A percentile compares a stretch with the other conserved stretches of the same genome.
These are phyloP conservation scores for Hamamelis virginiana DNA, from an alignment of 164 flowering plant genomes.

Conservation along the genomic window DNA sequence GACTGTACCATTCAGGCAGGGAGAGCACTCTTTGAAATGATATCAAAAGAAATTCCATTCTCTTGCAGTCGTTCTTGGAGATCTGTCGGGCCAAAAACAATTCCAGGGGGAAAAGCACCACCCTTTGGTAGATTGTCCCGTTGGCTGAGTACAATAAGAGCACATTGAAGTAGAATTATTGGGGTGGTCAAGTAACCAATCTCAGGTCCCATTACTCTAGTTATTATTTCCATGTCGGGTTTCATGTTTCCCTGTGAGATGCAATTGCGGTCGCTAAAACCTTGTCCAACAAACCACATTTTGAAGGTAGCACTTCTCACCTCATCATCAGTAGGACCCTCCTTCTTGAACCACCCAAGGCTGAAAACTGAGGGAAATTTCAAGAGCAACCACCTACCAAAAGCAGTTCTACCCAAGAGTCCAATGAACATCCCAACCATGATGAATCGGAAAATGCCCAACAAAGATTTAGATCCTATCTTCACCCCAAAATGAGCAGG, in stretches of 20 bases:
- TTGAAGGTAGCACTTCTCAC: slow-evolving; percentile 79
- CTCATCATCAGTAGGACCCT: slow-evolving; percentile 87
- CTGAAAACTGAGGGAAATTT: slow-evolving; percentile 79
- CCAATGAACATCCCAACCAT: slow-evolving; percentile 59
- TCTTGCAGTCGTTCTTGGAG: slow-evolving; percentile 77
- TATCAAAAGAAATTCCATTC: slow-evolving; percentile 82
- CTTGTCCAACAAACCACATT: slow-evolving; percentile 88
- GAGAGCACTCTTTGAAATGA: slow-evolving; percentile 51
- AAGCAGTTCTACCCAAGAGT: slow-evolving; percentile 41
- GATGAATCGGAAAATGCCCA: slow-evolving; percentile 48
- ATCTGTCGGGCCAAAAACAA: slow-evolving; percentile 86
- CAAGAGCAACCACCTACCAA: slow-evolving; percentile 83
- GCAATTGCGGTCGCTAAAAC: slow-evolving; percentile 47
- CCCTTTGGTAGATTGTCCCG: slow-evolving; percentile 76
- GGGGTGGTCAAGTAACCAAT: slow-evolving; percentile 95
- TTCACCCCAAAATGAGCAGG: slow-evolving; percentile 93
- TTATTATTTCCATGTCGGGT: slow-evolving; percentile 72
- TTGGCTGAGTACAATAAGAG: slow-evolving; percentile 55
- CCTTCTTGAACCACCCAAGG: slow-evolving; percentile 75
- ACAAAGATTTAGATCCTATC: slow-evolving; percentile 56
- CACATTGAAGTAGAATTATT: slow-evolving; percentile 75
- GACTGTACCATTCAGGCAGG: slow-evolving; percentile 9
- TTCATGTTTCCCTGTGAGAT: slow-evolving; percentile 38
- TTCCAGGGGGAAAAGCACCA: slow-evolving; percentile 79
- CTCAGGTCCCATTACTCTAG: slow-evolving; percentile 89